phyloP scores from a whole-genome alignment of 805 yeast species.

The Saturnispora kantuleensis region DNA sequence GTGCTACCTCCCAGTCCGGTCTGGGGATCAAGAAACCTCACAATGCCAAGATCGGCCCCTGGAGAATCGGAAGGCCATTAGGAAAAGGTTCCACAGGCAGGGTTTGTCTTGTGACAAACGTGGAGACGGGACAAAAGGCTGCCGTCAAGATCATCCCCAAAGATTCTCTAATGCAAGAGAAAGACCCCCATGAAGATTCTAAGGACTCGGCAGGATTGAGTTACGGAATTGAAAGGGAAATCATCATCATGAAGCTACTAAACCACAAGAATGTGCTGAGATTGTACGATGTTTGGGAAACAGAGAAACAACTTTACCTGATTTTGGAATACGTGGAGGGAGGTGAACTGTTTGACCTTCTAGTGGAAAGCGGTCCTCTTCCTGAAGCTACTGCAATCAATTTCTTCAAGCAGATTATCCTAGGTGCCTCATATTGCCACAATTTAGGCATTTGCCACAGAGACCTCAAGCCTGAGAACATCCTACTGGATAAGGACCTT shows the following conservation, averaged over 20 bases:
- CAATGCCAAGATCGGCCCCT: slow-evolving; percentile 69
- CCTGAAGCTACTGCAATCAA: slow-evolving; percentile 85
- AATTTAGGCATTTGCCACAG: slow-evolving; percentile 63
- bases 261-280: slow-evolving; percentile 74
- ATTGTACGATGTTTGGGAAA: slow-evolving; percentile 81
- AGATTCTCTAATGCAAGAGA: slow-evolving; percentile 37
- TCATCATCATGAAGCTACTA: slow-evolving; percentile 73
- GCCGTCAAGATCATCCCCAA: slow-evolving; percentile 96
- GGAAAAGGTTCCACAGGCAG: slow-evolving; percentile 97
- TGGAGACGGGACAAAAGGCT: slow-evolving; percentile 76
- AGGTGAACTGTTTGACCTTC: slow-evolving; percentile 88
- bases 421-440: slow-evolving; percentile 60
- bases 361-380: slow-evolving; percentile 79
- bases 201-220: slow-evolving; percentile 50
- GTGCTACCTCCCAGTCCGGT: slow-evolving; percentile 10
- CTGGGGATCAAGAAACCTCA: slow-evolving; percentile 12
- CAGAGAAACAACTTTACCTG: slow-evolving; percentile 69
- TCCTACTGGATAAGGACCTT: slow-evolving; percentile 67
- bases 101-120: slow-evolving; percentile 84
- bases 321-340: slow-evolving; percentile 95
- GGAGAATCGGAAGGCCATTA: slow-evolving; percentile 90
- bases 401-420: slow-evolving; percentile 66
- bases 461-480: slow-evolving; percentile 73
- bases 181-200: slow-evolving; percentile 13
- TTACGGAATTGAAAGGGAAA: slow-evolving; percentile 80